These are phyloP conservation scores for Aspergillus japonicus DNA, from an alignment of 2,329 filamentous ascomycete species.

Conservation along the genomic window DNA sequence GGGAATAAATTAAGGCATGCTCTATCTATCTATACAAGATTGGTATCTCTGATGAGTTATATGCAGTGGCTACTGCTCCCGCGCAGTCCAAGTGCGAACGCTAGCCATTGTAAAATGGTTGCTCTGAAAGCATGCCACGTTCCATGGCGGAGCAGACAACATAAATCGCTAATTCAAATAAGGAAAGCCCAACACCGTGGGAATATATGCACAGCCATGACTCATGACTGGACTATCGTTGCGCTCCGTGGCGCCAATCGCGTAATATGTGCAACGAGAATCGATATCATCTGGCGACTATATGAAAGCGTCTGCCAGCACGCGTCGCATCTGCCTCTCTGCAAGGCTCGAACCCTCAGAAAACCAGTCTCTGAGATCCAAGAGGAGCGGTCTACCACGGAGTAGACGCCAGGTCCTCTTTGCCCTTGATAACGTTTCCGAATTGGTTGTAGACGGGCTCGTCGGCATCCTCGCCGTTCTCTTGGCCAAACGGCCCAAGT, in stretches of 20 bases:
- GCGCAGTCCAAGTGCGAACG: neutral
- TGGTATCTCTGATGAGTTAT: constrained; percentile 1
- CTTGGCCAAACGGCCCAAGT: constrained; percentile 42
- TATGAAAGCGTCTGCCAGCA: neutral
- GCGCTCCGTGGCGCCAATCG: neutral
- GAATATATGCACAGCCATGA: constrained; percentile 5
- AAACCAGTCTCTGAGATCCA: constrained; percentile 2
- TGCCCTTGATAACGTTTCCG: constrained; percentile 38
- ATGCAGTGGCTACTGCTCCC: neutral
- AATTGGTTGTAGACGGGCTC: constrained; percentile 41
- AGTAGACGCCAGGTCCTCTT: constrained; percentile 18
- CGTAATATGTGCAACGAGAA: constrained; percentile 13
- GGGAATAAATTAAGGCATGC: neutral
- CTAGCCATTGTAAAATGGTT: neutral
- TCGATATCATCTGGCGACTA: neutral
- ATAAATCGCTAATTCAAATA: constrained; percentile 1
- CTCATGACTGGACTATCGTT: neutral
- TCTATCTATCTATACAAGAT: constrained; percentile 5
- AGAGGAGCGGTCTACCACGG: neutral
- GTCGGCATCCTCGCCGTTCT: constrained; percentile 29
- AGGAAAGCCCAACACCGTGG: neutral
- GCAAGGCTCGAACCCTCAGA: neutral
- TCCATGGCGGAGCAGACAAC: neutral
- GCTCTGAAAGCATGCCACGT: neutral
- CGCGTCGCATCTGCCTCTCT: neutral